phyloP scores from a whole-genome alignment of 768 basidiomycete genomes.

The Mycena rebaudengoi region DNA sequence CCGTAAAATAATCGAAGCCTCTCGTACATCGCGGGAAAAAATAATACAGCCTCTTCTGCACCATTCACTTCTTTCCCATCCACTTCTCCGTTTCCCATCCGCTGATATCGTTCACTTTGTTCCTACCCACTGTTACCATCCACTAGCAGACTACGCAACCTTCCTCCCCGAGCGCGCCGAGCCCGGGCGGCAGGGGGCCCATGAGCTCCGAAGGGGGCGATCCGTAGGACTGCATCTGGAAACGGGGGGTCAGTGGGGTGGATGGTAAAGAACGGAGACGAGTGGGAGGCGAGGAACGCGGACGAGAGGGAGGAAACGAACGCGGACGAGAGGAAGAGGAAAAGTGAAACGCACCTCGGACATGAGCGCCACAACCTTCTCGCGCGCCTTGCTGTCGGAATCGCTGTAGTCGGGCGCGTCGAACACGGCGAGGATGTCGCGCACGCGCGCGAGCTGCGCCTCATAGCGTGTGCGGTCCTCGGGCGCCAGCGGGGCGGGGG shows the following conservation, averaged over 20 bases:
- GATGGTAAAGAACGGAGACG: background rate
- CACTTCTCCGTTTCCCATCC: no score
- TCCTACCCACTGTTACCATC: no score
- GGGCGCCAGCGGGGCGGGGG: conserved; percentile 58
- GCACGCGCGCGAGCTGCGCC: conserved; percentile 65
- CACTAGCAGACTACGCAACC: conserved; percentile 48
- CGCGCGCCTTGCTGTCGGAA: conserved; percentile 52
- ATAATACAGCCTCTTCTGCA: no score
- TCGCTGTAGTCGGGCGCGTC: conserved; percentile 69
- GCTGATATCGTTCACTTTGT: no score
- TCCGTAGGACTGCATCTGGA: conserved; percentile 82
- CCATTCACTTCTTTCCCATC: no score
- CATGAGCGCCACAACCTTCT: conserved; percentile 74
- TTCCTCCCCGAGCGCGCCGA: conserved; percentile 57
- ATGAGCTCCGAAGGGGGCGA: conserved; percentile 84
- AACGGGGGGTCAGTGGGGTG: background rate
- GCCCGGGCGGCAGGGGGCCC: conserved; percentile 83
- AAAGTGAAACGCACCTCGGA: conserved; percentile 60
- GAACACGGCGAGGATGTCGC: conserved; percentile 69
- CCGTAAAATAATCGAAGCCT: no score
- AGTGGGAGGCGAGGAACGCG: background rate
- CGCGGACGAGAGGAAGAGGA: background rate
- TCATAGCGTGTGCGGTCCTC: conserved; percentile 73
- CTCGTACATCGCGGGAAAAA: no score
- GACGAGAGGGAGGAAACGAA: background rate